A percentile compares a stretch with the other conserved stretches of the same genome.
Conservation (phyloP, 2,329 filamentous ascomycete species). For the Helotiales sp. region DNA sequence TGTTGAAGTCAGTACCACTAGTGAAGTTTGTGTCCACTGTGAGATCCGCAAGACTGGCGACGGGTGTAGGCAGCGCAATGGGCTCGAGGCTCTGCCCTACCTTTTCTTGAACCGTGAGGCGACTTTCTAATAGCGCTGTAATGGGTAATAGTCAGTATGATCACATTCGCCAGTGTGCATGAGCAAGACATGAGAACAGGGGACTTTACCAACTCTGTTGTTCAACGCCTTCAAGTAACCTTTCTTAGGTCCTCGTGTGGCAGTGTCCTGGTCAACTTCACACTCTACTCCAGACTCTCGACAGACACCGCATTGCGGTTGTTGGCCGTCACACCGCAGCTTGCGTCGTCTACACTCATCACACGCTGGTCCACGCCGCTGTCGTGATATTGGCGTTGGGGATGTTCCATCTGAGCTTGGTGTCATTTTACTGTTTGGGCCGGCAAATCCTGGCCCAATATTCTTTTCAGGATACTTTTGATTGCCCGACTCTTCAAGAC, state of each 20-base stretch:
- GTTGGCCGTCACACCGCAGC: neutral
- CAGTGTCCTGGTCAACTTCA: neutral
- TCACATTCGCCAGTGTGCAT: neutral
- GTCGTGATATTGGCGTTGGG: neutral
- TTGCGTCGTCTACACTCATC: neutral
- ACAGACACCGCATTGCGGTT: neutral
- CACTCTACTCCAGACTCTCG: neutral
- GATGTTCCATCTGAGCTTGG: neutral
- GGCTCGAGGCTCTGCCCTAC: neutral
- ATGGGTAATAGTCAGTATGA: neutral
- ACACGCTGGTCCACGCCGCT: neutral
- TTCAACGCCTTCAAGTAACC: neutral
- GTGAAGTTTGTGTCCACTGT: neutral
- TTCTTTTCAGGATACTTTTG: too few relatives aligned
- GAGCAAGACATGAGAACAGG: neutral
- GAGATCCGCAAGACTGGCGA: neutral
- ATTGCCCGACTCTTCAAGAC: too few relatives aligned
- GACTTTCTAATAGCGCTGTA: neutral
- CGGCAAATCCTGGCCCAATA: too few relatives aligned
- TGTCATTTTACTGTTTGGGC: too few relatives aligned
- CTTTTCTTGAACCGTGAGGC: neutral
- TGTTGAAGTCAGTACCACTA: neutral
- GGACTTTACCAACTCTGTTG: neutral
- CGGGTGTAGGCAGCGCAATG: neutral
- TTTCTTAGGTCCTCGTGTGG: neutral